Evolutionary conservation across 495 filamentous ascomycete species (phyloP).

Genomic region (Lophiostoma macrostomum): DNA sequence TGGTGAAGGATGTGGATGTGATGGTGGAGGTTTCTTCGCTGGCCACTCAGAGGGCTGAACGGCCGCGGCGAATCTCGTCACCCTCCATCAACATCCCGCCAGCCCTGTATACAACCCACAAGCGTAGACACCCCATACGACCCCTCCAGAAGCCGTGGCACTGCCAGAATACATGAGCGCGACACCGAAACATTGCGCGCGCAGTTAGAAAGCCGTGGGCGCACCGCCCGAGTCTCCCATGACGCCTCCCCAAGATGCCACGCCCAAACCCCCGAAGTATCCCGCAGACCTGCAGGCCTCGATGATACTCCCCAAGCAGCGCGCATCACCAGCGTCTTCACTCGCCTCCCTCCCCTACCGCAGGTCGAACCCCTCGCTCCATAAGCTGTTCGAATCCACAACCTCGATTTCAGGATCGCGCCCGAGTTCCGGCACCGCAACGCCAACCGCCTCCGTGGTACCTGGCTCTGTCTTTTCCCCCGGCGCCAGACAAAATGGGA

Average conservation of each 20-base stretch:
- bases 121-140: neutral
- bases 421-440: slow-evolving; percentile 38
- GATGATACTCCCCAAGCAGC: slow-evolving; percentile 52
- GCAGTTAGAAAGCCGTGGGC: slow-evolving; percentile 14
- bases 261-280: slow-evolving; percentile 59
- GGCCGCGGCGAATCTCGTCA: too few relatives aligned
- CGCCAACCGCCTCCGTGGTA: slow-evolving; percentile 33
- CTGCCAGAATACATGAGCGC: slow-evolving; percentile 28
- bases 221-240: slow-evolving; percentile 45
- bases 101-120: neutral
- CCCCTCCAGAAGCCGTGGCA: neutral
- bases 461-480: slow-evolving; percentile 42
- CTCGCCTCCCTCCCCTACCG: slow-evolving; percentile 40
- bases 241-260: slow-evolving; percentile 61
- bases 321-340: slow-evolving; percentile 51
- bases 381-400: slow-evolving; percentile 45
- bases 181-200: slow-evolving; percentile 18
- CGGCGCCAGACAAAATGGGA: slow-evolving; percentile 28
- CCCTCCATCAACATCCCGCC: neutral
- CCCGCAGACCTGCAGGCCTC: slow-evolving; percentile 54
- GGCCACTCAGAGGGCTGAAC: too few relatives aligned
- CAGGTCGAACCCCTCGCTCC: slow-evolving; percentile 44
- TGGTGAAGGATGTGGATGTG: too few relatives aligned
- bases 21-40: too few relatives aligned
- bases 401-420: slow-evolving; percentile 35